Base-by-base conservation (phyloP, 1,284 basidiomycete genomes). In the Phylloboletellus chloephorus region DNA sequence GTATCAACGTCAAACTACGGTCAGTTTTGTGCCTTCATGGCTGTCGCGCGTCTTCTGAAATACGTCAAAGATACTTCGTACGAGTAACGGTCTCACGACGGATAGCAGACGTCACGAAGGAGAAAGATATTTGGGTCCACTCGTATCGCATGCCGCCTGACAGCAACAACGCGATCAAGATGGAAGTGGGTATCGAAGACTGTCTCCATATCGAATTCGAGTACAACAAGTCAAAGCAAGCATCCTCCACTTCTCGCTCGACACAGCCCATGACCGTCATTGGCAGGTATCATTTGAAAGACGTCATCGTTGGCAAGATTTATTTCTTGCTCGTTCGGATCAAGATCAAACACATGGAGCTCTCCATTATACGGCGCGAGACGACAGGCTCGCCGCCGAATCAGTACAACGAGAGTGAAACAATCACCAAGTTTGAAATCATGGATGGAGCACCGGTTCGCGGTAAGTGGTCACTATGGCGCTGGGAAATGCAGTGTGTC, bases 271-370 rank as follows among this genome's bases (percentile, higher is more conserved):
- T 40, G 29, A 33, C 48, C 12, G 24, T 22, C 6, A 22, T 37
- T 16, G 30, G 12, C 47, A 96, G 92, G 65, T 98, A 98, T 64
- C 95, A 98, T 61, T 69, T 98, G 47, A 98, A 98, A 67, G 96
- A 98, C 63, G 95, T 98, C 45, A 98, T 98, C 41, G 95, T 98
- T 10, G 95, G 95, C 65, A 98, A 98, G 72, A 98, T 98, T 60
- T 98, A 96, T 72, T 98, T 98, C 68, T 72, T 98, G 21, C 84
- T 98, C 31, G 95, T 98, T 6, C 84, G 95, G 46, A 98, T 98
- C 76, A 98, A 98, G 74, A 98, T 98, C 71, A 98, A 98, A 67
- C 94, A 98, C 57, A 98, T 98, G 94, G 96, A 98, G 60, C 75
- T 98, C 13, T 96, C 92, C 11, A 98, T 98, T 60, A 98, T 98